Percentiles rank a stretch among this genome's conserved stretches.
Conservation (phyloP, 108 stramenopile genomes). For the Cyclotella sp. region DNA sequence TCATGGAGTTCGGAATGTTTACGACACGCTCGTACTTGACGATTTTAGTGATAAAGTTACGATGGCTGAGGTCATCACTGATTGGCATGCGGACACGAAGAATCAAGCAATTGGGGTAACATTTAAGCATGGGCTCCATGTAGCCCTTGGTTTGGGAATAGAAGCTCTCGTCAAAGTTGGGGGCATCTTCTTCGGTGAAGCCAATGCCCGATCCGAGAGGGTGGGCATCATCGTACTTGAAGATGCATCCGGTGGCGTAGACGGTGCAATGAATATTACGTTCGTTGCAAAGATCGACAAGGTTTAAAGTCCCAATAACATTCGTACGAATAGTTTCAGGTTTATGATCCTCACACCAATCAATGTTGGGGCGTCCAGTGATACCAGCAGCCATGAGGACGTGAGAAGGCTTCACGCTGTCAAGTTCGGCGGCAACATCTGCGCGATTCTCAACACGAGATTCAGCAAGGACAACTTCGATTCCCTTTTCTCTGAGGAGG, state of each 20-base stretch:
- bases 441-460: conserved; percentile 94
- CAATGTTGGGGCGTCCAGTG: conserved; percentile 99
- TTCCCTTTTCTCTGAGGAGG: conserved; percentile 78
- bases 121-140: conserved; percentile 96
- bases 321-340: conserved; percentile 97
- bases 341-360: conserved; percentile 99
- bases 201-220: conserved; percentile 92
- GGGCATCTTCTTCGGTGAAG: conserved; percentile 95
- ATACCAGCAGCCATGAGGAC: conserved; percentile 98
- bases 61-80: conserved; percentile 94
- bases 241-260: conserved; percentile 99
- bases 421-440: conserved; percentile 88
- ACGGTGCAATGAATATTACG: conserved; percentile 96
- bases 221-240: conserved; percentile 96
- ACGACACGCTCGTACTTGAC: conserved; percentile 96
- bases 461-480: conserved; percentile 87
- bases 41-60: conserved; percentile 99
- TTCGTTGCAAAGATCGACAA: conserved; percentile 89
- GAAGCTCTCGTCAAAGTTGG: conserved; percentile 98
- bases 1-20: conserved; percentile 99
- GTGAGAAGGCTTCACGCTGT: conserved; percentile 92
- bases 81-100: conserved; percentile 99
- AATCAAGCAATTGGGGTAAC: conserved; percentile 87
- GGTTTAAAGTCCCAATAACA: conserved; percentile 96
- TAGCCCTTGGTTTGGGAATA: conserved; percentile 99